Evolutionary conservation across 768 basidiomycete genomes (phyloP), one percentile per base, ranked within the genome.

Genomic region (Hypholoma sublateritium): DNA sequence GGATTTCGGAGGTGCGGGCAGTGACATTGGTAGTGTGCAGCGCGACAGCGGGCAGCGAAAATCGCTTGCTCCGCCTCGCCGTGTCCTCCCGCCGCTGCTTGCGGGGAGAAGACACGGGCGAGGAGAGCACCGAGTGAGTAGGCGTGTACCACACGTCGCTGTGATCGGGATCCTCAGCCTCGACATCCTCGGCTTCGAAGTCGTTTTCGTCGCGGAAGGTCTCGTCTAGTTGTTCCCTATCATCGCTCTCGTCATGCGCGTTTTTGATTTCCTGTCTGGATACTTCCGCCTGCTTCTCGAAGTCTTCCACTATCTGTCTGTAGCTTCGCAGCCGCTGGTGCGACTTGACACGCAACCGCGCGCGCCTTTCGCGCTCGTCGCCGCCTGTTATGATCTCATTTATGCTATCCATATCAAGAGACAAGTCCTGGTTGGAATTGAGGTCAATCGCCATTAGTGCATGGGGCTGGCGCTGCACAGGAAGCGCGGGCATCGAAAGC

Each of bases 31-130:
- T 84, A 28, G 85, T 84, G 61, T 91, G 89, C 68, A 92, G 61
- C 36, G 87, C 89, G 36, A 93, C 76, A n/a, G 88, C 88, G 45
- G 90, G 88, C 49, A 88, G 58, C 48, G 91, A 91, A 64, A 91
- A 91, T 37, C 88, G 80, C 66, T 89, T 88, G 64, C 75, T 76
- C 63, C 83, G 69, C 61, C 86, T 72, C 43, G 79, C 80, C 0
- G 87, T 88, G 59, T 88, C 80, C 66, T 89, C 88, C 62, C 67
- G 77, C 57, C 77, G 61, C 53, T 63, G 65, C 24, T 58, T 59
- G 22, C 58, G 52, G 5, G 70, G 69, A 0, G 69, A 69, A 7
- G 72, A 67, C 22, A 62, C 53, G 7, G 67, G 63, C 12, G 72
- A 67, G 14, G 67, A 64, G 6, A 53, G 59, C 5, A 56, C 32